Percentiles rank a stretch among this genome's conserved stretches.
Conservation (phyloP, 805 yeast genomes). For the Wickerhamiella bombiphila region DNA sequence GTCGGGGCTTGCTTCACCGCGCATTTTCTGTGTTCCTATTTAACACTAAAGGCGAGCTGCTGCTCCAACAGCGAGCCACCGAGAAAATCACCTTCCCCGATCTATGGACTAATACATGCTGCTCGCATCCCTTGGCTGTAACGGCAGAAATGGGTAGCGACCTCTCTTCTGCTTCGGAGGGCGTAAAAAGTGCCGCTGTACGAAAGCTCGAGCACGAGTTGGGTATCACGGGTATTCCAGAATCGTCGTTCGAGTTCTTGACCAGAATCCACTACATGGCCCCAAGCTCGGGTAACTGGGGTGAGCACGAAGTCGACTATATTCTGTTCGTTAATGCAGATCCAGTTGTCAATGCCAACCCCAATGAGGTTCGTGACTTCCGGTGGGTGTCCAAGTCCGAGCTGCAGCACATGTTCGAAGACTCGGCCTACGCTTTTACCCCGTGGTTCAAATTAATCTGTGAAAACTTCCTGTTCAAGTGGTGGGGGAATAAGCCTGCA, state of each 20-base stretch:
- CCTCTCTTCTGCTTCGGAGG: constrained; percentile 49
- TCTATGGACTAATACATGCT: constrained; percentile 98
- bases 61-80: constrained; percentile 88
- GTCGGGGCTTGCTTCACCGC: constrained; percentile 77
- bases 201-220: constrained; percentile 87
- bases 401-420: constrained; percentile 62
- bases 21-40: constrained; percentile 94
- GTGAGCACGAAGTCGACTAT: constrained; percentile 96
- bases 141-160: constrained; percentile 58
- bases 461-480: constrained; percentile 71
- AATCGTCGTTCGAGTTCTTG: constrained; percentile 59
- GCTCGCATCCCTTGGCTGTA: constrained; percentile 91
- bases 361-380: constrained; percentile 75
- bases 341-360: constrained; percentile 37
- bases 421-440: constrained; percentile 57
- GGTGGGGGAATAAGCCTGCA: constrained; percentile 52
- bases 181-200: constrained; percentile 78
- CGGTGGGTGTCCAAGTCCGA: constrained; percentile 58
- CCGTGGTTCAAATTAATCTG: constrained; percentile 98
- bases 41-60: constrained; percentile 56
- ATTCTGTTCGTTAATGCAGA: constrained; percentile 59
- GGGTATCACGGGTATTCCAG: constrained; percentile 60
- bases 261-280: constrained; percentile 94
- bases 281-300: constrained; percentile 68
- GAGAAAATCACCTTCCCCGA: constrained; percentile 94